A percentile compares a stretch with the other conserved stretches of the same genome.
Conservation (phyloP, 116 monocot species). For the Cymodocea nodosa region DNA sequence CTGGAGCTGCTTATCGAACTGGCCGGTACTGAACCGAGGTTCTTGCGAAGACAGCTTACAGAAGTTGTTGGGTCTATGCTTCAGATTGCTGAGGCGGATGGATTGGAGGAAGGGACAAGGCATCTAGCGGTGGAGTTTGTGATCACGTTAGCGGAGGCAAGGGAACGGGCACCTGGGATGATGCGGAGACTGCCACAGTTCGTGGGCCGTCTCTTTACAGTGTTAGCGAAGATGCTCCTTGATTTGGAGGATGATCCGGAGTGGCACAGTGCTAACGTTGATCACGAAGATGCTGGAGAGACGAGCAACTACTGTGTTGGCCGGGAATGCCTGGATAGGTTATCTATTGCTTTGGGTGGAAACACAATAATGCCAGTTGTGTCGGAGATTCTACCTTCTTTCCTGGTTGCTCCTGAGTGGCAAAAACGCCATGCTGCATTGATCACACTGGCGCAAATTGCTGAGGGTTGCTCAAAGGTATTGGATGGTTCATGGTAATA, state of each 20-base stretch:
- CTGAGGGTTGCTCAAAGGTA: conserved; percentile 91
- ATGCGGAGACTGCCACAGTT: conserved; percentile 70
- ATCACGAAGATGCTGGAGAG: conserved; percentile 90
- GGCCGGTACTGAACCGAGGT: conserved; percentile 62
- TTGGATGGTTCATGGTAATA: background rate
- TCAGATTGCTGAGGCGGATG: conserved; percentile 72
- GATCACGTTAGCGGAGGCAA: conserved; percentile 72
- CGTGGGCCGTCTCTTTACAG: conserved; percentile 59
- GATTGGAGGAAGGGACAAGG: conserved; percentile 68
- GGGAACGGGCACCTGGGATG: conserved; percentile 91
- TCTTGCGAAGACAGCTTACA: conserved; percentile 47
- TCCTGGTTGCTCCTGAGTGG: conserved; percentile 67
- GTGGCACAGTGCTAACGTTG: conserved; percentile 58
- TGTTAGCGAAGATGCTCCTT: conserved; percentile 79
- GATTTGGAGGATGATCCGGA: conserved; percentile 65
- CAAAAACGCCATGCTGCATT: conserved; percentile 85
- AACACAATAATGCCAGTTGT: conserved; percentile 78
- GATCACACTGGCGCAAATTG: conserved; percentile 84
- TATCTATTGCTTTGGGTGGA: conserved; percentile 76
- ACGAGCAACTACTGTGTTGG: conserved; percentile 57
- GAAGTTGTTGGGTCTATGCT: conserved; percentile 78
- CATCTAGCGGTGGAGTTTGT: conserved; percentile 83
- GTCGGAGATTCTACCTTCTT: conserved; percentile 50
- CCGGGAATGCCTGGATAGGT: conserved; percentile 70
- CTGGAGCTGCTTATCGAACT: conserved; percentile 75